Base-by-base conservation (phyloP, 441 rosid species). In the Gossypium schwendimanii region DNA sequence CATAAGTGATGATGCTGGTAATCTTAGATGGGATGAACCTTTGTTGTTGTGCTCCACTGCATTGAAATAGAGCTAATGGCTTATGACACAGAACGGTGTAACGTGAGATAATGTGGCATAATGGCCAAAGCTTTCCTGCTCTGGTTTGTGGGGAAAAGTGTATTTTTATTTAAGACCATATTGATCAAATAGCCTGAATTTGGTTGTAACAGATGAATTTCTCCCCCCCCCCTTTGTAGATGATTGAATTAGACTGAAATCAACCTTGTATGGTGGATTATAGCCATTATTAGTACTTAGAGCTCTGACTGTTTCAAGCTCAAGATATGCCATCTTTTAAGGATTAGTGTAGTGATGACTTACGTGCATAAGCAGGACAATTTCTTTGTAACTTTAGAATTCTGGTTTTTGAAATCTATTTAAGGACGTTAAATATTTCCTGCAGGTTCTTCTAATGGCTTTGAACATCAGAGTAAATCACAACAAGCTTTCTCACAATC, bases 381-480 rank as follows among this genome's bases (percentile, higher is more conserved):
- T 75, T n/a, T 5, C 33, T 53, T 63, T 63, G 44, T 45, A 41
- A 63, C 36, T 20, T 36, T 53, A 50, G 49, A 45, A 3, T 7
- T 45, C 50, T 24, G 20, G 20, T 31, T 71, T 68, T 12, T 49
- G 24, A 21, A 18, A 11, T 15, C 31, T 73, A 52, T 45, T 20
- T 58, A 18, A 63, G 73, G 57, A 70, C 75, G 62, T 66, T 53
- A 73, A 75, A 59, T 55, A 52, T 55, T 57, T 79, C 76, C 74
- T 70, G 18, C 78, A 87, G 91, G 84, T 81, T 75, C 78, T 72
- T 71, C 81, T 62, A 81, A 84, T 79, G 86, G 70, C 50, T 81
- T 70, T 71, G 79, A 77, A 73, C 79, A 75, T 70, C 76, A 66
- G 75, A 63, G 67, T 78, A 36, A 80, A 75, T 74, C 78, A 74